phyloP scores from a whole-genome alignment of 768 basidiomycete genomes.

The Tephrocybe sp. region DNA sequence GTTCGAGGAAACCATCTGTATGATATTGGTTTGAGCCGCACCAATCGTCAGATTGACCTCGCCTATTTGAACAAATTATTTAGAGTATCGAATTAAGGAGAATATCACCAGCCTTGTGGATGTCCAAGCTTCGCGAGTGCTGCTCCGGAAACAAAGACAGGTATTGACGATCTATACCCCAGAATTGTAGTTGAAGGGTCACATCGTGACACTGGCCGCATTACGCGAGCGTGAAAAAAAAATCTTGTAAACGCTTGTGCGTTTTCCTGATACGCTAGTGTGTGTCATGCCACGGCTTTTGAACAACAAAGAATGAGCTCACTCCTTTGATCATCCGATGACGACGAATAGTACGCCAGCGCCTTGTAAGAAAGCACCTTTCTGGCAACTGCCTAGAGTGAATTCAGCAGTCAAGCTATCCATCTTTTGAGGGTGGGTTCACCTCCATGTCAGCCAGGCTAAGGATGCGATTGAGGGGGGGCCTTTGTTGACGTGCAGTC shows the following conservation, averaged over 20 bases:
- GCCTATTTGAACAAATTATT: conserved; percentile 36
- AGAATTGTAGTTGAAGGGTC: conserved; percentile 75
- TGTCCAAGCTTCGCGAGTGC: conserved; percentile 87
- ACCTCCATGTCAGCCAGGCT: conserved; percentile 86
- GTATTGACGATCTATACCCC: conserved; percentile 67
- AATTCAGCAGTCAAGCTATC: neutral
- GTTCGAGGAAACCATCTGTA: conserved; percentile 85
- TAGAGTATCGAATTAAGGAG: neutral
- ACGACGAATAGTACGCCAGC: conserved; percentile 81
- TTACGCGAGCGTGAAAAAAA: conserved; percentile 84
- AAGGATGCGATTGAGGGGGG: conserved; percentile 66
- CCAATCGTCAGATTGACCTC: conserved; percentile 81
- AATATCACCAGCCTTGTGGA: conserved; percentile 49
- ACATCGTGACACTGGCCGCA: conserved; percentile 60
- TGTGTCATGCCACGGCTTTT: conserved; percentile 16
- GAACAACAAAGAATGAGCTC: conserved; percentile 21
- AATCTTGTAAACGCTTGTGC: conserved; percentile 78
- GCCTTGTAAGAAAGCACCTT: conserved; percentile 72
- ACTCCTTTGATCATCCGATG: conserved; percentile 85
- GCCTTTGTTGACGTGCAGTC: conserved; percentile 55
- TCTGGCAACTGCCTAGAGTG: conserved; percentile 61
- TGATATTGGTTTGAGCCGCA: conserved; percentile 60
- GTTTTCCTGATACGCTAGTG: conserved; percentile 62
- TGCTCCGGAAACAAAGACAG: conserved; percentile 81
- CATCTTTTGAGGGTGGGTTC: conserved; percentile 1